Percentiles rank a stretch among this genome's conserved stretches.
phyloP scores from a whole-genome alignment of 2,329 filamentous ascomycete genomes.

The Pseudogymnoascus sp. region DNA sequence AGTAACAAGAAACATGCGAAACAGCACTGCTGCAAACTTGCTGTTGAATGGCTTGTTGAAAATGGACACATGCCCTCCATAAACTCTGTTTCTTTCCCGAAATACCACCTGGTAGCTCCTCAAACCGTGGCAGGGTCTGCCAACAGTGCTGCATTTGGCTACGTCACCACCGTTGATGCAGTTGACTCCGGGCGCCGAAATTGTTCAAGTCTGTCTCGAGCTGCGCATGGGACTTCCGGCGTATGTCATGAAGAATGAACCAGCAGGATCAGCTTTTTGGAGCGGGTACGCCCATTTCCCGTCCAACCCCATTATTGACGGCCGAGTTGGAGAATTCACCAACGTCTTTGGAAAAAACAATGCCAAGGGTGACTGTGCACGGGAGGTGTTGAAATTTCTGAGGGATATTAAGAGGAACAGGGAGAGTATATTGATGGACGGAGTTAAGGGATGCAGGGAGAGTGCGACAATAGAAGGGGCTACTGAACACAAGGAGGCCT shows the following conservation, averaged over 20 bases:
- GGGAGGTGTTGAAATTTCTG: slow-evolving; percentile 31
- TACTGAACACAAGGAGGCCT: neutral
- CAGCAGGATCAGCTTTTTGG: slow-evolving; percentile 17
- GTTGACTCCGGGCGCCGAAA: neutral
- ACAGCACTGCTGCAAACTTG: slow-evolving; percentile 26
- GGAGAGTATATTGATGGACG: slow-evolving; percentile 13
- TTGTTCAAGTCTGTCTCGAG: slow-evolving; percentile 16
- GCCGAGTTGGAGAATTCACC: slow-evolving; percentile 24
- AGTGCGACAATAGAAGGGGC: neutral
- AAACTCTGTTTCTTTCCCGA: slow-evolving; percentile 23
- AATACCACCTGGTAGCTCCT: slow-evolving; percentile 9
- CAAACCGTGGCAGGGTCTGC: slow-evolving; percentile 1
- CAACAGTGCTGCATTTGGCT: neutral
- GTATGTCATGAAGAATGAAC: slow-evolving; percentile 20
- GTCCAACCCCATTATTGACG: slow-evolving; percentile 17
- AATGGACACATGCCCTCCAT: slow-evolving; percentile 24
- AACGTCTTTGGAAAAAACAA: slow-evolving; percentile 39
- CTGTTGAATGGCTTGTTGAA: slow-evolving; percentile 26
- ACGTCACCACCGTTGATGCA: neutral
- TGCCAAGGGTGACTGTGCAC: slow-evolving; percentile 39
- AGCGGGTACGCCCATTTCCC: slow-evolving; percentile 25
- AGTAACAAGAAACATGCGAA: slow-evolving; percentile 27
- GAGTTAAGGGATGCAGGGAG: slow-evolving; percentile 3
- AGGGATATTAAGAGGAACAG: slow-evolving; percentile 23
- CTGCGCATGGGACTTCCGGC: slow-evolving; percentile 22